A percentile compares a stretch with the other conserved stretches of the same genome.
phyloP scores from a whole-genome alignment of 169 alveolate genomes.

The Eimeria brunetti region DNA sequence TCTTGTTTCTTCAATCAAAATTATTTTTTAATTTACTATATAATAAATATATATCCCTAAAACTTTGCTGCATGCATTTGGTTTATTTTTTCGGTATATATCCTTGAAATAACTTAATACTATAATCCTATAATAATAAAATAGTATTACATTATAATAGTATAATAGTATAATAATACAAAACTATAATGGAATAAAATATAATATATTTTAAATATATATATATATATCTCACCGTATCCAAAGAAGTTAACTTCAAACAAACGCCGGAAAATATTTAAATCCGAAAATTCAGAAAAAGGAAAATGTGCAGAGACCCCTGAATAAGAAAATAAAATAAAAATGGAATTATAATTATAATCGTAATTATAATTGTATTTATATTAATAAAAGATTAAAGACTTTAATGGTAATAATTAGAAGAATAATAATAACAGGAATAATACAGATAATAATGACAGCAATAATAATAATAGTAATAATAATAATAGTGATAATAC shows the following conservation, averaged over 20 bases:
- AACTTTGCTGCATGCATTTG: neutral
- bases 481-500: neutral
- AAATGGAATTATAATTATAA: too few relatives aligned
- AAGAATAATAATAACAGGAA: neutral
- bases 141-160: too few relatives aligned
- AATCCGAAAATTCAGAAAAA: neutral
- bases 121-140: too few relatives aligned
- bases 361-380: too few relatives aligned
- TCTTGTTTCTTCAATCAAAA: too few relatives aligned
- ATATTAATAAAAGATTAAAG: neutral
- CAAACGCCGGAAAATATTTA: neutral
- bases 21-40: too few relatives aligned
- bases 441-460: too few relatives aligned
- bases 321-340: neutral
- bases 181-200: too few relatives aligned
- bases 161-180: too few relatives aligned
- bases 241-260: neutral
- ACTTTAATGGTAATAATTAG: neutral
- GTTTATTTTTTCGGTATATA: neutral
- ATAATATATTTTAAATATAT: too few relatives aligned
- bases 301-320: conserved; percentile 12
- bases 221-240: neutral
- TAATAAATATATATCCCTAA: too few relatives aligned
- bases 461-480: neutral
- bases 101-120: too few relatives aligned